These are phyloP conservation scores for Chionographis japonica DNA, from an alignment of 106 monocot genomes.

Conservation along the genomic window DNA sequence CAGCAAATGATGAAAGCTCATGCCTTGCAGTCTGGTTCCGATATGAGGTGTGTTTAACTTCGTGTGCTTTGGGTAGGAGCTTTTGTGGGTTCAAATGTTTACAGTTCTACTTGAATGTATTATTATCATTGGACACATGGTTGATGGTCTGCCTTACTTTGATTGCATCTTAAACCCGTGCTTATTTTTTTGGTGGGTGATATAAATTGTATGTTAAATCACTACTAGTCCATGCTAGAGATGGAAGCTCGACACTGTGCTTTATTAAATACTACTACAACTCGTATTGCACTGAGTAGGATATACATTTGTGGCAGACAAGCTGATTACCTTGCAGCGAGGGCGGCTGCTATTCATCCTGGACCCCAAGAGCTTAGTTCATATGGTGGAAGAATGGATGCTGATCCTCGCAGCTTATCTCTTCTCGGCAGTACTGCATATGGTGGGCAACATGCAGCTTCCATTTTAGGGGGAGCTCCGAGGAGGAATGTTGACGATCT, in stretches of 20 bases:
- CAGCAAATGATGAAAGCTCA: slow-evolving; percentile 78
- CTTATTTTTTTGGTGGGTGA: neutral
- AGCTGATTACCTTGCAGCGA: slow-evolving; percentile 81
- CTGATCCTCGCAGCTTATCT: slow-evolving; percentile 62
- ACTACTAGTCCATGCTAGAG: neutral
- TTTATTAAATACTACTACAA: slow-evolving; percentile 11
- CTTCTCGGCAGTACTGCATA: slow-evolving; percentile 56
- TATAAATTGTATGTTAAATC: neutral
- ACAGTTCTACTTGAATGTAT: neutral
- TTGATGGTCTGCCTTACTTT: neutral
- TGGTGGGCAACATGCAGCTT: slow-evolving; percentile 52
- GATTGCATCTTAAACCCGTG: neutral
- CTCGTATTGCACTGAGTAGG: slow-evolving; percentile 50
- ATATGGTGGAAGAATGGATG: slow-evolving; percentile 68
- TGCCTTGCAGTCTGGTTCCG: slow-evolving; percentile 52
- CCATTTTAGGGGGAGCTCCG: slow-evolving; percentile 68
- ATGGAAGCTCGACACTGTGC: slow-evolving; percentile 3
- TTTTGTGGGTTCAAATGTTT: neutral
- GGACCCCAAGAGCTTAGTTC: slow-evolving; percentile 56
- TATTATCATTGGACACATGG: neutral
- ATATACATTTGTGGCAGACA: slow-evolving; percentile 99
- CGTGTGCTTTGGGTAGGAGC: neutral
- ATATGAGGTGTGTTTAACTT: slow-evolving; percentile 53
- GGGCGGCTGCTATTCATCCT: slow-evolving; percentile 54
- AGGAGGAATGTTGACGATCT: slow-evolving; percentile 68